Base-by-base conservation (phyloP, 2,329 filamentous ascomycete genomes). In the Talaromyces piceae region DNA sequence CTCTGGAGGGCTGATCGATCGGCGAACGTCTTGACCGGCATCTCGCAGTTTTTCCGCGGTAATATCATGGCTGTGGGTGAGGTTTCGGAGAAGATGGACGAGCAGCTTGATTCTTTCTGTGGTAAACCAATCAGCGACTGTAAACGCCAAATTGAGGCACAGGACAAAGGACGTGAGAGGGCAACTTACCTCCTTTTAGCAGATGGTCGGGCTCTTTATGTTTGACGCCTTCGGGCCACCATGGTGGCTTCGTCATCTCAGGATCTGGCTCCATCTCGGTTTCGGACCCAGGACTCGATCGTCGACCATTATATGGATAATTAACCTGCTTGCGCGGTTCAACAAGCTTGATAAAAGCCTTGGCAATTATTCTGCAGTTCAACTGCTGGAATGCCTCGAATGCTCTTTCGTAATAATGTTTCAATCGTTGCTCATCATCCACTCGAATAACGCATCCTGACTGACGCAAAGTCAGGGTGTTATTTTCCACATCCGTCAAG, bases 161-260 rank as follows among this genome's bases (percentile, higher is more conserved):
- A 2, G 5, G 13, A 2, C 9, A 18, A 37, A 31, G 12, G 22
- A 33, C 7, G 3, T 1, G 2, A 20, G n/a, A n/a, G 8, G 26
- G 18, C 23, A 18, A n/a, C 67, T 55, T 63, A 73, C 71, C 67
- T 45, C 62, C 59, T 54, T 72, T 73, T 28, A 63, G 61, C 16
- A 73, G 61, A 59, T 75, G 73, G 54, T 74, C 72, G 7, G 73
- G 72, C 53, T 74, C 73, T 51, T 62, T 66, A 54, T 74, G 73
- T 11, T 60, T 68, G 39, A 73, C 67, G 25, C 66, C 67, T 18
- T 55, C 41, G 20, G 67, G 66, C 66, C 67, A 71, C 64, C 64
- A 71, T 16, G 62, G 60, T 2, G 72, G 72, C 41, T 67, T 71
- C 9, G 70, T 74, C 47, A 63, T 58, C 51, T 71, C 65, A 4